phyloP scores from a whole-genome alignment of 2,329 filamentous ascomycete genomes.

The Sclerotinia borealis region DNA sequence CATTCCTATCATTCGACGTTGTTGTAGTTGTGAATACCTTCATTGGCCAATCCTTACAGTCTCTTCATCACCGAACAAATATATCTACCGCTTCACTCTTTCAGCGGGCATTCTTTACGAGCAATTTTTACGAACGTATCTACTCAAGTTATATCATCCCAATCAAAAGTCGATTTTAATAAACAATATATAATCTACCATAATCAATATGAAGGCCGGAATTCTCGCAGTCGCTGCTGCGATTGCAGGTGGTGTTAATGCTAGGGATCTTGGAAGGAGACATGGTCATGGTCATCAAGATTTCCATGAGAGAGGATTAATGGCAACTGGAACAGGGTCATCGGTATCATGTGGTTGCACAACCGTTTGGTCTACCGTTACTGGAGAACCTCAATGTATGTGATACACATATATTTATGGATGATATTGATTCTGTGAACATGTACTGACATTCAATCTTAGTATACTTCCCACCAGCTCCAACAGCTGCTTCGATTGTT shows the following conservation, averaged over 20 bases:
- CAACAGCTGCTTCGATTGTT: conserved; percentile 19
- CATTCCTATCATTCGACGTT: conserved; percentile 13
- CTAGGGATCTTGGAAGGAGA: conserved; percentile 43
- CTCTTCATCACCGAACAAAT: conserved; percentile 44
- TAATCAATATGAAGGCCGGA: conserved; percentile 66
- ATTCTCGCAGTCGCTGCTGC: conserved; percentile 59
- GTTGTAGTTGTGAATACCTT: conserved; percentile 14
- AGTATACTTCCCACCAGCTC: conserved; percentile 26
- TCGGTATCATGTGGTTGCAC: conserved; percentile 60
- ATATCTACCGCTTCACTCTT: conserved; percentile 72
- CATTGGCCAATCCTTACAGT: conserved; percentile 44
- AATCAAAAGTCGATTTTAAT: conserved; percentile 11
- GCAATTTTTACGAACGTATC: conserved; percentile 17
- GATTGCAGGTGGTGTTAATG: conserved; percentile 50
- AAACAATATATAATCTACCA: conserved; percentile 19
- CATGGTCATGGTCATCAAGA: conserved; percentile 54
- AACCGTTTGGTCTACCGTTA: conserved; percentile 67
- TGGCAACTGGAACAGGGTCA: conserved; percentile 19
- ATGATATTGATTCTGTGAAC: not conserved
- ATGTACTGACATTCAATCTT: not conserved
- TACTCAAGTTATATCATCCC: not conserved
- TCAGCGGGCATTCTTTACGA: conserved; percentile 66
- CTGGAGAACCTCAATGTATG: conserved; percentile 60
- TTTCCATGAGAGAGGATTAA: conserved; percentile 46
- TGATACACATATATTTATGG: not conserved